Evolutionary conservation across 768 basidiomycete species (phyloP).

Genomic region (Gyrodon lividus): DNA sequence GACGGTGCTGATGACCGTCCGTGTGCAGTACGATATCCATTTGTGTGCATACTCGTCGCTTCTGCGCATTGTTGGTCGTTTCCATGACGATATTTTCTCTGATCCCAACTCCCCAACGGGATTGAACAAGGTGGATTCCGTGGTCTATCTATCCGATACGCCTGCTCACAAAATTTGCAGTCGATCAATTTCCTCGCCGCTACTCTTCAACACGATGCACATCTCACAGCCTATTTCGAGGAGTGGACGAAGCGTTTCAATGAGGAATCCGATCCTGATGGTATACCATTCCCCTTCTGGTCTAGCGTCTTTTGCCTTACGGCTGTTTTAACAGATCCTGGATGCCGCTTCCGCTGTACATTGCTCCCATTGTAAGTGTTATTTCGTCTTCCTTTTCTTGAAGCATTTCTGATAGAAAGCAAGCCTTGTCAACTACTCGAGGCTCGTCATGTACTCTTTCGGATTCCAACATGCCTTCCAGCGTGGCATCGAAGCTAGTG

Average conservation of each 20-base stretch:
- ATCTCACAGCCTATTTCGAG: conserved; percentile 56
- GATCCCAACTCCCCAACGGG: conserved; percentile 66
- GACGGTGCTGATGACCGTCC: neutral
- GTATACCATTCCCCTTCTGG: conserved; percentile 31
- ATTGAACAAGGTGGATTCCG: conserved; percentile 57
- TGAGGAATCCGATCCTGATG: conserved; percentile 57
- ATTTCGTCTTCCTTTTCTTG: neutral
- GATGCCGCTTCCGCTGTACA: conserved; percentile 58
- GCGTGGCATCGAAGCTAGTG: conserved; percentile 60
- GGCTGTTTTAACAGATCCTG: conserved; percentile 43
- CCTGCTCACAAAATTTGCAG: conserved; percentile 35
- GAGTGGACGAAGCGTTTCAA: conserved; percentile 65
- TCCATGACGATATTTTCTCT: conserved; percentile 77
- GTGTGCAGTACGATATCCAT: conserved; percentile 65
- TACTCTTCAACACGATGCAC: conserved; percentile 57
- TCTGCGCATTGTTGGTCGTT: conserved; percentile 66
- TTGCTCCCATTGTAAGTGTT: conserved; percentile 74
- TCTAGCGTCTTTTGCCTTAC: neutral
- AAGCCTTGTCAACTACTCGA: conserved; percentile 73
- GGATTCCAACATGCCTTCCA: conserved; percentile 83
- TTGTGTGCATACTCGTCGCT: conserved; percentile 71
- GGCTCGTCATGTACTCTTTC: conserved; percentile 85
- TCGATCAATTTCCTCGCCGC: conserved; percentile 66
- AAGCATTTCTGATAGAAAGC: conserved; percentile 6
- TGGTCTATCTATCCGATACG: conserved; percentile 5